These are phyloP conservation scores for Saksenaea oblongispora DNA, from an alignment of 371 early-diverging fungal genomes.

Conservation along the genomic window DNA sequence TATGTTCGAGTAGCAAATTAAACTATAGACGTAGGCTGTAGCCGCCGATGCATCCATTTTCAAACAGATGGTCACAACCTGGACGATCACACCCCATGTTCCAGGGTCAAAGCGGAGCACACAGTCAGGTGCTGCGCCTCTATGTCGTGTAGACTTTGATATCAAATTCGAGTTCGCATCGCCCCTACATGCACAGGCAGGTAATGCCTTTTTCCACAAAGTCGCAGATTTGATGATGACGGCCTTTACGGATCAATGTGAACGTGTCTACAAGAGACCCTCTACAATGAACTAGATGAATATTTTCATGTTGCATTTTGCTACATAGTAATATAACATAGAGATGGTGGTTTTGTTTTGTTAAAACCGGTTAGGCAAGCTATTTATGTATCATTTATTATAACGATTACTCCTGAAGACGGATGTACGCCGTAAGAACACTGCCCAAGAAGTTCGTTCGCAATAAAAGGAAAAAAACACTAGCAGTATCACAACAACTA, in stretches of 20 bases:
- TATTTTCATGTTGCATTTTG: neutral
- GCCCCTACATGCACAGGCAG: slow-evolving; percentile 73
- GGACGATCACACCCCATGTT: slow-evolving; percentile 65
- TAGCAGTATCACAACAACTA: too few relatives aligned
- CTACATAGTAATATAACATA: neutral
- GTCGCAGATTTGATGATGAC: slow-evolving; percentile 72
- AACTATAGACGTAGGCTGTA: slow-evolving; percentile 47
- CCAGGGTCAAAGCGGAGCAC: slow-evolving; percentile 22
- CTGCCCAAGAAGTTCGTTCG: too few relatives aligned
- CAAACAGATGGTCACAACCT: slow-evolving; percentile 66
- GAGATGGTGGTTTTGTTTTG: too few relatives aligned
- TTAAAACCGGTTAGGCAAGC: too few relatives aligned
- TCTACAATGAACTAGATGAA: neutral
- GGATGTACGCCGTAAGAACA: too few relatives aligned
- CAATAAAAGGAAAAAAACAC: too few relatives aligned
- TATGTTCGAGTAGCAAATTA: neutral
- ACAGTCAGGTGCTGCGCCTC: slow-evolving; percentile 39
- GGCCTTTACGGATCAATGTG: slow-evolving; percentile 73
- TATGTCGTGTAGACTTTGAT: slow-evolving; percentile 69
- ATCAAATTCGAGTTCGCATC: slow-evolving; percentile 83
- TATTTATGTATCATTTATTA: too few relatives aligned
- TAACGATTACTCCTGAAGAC: too few relatives aligned
- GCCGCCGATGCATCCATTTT: slow-evolving; percentile 70
- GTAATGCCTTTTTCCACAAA: slow-evolving; percentile 75
- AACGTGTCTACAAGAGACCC: slow-evolving; percentile 53